phyloP scores from a whole-genome alignment of 345 rosid species.

The Pugionium cornutum region DNA sequence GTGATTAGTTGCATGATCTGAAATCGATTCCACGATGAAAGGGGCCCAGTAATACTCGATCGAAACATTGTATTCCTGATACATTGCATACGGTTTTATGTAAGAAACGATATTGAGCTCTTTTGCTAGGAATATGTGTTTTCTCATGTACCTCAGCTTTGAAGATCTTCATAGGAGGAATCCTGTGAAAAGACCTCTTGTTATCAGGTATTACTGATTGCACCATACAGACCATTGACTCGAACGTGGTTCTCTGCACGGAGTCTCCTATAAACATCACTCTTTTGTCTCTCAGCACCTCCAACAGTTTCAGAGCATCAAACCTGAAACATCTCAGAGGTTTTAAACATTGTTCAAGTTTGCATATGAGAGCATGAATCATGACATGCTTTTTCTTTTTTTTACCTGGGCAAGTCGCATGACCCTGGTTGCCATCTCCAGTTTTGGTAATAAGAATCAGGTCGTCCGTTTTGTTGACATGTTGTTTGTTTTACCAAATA shows the following conservation, averaged over 20 bases:
- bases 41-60: constrained; percentile 98
- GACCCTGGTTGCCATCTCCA: constrained; percentile 89
- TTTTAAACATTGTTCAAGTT: neutral
- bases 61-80: constrained; percentile 73
- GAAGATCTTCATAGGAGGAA: constrained; percentile 91
- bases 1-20: constrained; percentile 92
- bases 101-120: constrained; percentile 8
- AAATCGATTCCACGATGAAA: constrained; percentile 79
- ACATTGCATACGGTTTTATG: neutral
- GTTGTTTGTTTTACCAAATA: constrained; percentile 86
- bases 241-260: constrained; percentile 85
- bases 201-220: constrained; percentile 76
- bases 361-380: constrained; percentile 19
- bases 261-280: constrained; percentile 94
- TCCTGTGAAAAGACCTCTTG: constrained; percentile 62
- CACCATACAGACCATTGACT: constrained; percentile 82
- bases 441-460: constrained; percentile 73
- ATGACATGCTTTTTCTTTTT: neutral
- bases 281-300: constrained; percentile 69
- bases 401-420: constrained; percentile 74
- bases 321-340: constrained; percentile 53
- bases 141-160: constrained; percentile 58
- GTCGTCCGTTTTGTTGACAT: constrained; percentile 73
- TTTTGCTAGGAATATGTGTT: neutral
- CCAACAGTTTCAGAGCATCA: constrained; percentile 72